These are phyloP conservation scores for Rhododendron henanense DNA, from an alignment of 148 eudicot species.

Conservation along the genomic window DNA sequence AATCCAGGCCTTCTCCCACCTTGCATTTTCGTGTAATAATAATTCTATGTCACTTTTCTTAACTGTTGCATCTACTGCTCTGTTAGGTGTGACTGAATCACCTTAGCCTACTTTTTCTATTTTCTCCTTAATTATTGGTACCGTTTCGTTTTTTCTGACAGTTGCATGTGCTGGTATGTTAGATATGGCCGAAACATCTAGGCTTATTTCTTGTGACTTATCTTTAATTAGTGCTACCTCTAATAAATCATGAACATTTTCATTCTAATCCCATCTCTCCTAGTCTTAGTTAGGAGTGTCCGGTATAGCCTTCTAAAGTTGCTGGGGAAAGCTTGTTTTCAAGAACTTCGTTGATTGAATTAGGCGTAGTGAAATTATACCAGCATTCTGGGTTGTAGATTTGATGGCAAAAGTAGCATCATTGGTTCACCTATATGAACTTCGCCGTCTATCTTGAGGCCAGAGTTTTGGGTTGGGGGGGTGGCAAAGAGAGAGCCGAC, in stretches of 20 bases:
- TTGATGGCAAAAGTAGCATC: background rate
- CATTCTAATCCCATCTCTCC: background rate
- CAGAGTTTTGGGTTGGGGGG: background rate
- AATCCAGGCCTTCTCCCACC: background rate
- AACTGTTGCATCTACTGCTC: too few relatives aligned
- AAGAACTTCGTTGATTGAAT: background rate
- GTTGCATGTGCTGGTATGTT: too few relatives aligned
- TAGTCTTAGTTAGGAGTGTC: background rate
- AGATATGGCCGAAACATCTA: too few relatives aligned
- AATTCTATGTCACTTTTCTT: too few relatives aligned
- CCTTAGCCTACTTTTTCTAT: too few relatives aligned
- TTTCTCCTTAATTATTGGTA: too few relatives aligned
- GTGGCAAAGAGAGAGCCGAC: background rate
- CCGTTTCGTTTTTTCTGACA: too few relatives aligned
- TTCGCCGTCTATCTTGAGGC: background rate
- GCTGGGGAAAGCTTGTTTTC: background rate
- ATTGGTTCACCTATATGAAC: background rate
- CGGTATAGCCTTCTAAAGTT: background rate
- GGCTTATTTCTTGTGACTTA: too few relatives aligned
- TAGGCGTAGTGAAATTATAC: background rate
- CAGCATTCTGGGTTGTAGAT: background rate
- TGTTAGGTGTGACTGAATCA: too few relatives aligned
- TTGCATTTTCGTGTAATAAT: background rate
- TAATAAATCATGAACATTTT: too few relatives aligned
- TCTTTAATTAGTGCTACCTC: too few relatives aligned